Conservation (phyloP, 306 rosid species). For the Cicer bijugum region DNA sequence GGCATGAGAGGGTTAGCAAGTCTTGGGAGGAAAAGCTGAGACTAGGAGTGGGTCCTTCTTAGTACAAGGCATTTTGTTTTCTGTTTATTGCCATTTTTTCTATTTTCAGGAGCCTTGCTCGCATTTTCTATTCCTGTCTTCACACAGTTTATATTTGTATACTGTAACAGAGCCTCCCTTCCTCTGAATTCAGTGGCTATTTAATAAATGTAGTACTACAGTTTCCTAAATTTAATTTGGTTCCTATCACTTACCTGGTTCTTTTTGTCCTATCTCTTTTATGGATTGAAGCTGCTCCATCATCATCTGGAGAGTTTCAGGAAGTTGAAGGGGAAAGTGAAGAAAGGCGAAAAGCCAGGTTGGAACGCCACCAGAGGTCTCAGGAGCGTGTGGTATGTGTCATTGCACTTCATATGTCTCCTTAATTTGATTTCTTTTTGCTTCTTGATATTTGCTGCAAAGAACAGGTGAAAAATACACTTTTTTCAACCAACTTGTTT, state of each 20-base stretch:
- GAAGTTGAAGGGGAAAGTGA: slow-evolving; percentile 94
- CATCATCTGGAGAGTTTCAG: slow-evolving; percentile 82
- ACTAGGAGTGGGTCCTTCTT: slow-evolving; percentile 1
- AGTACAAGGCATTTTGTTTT: neutral
- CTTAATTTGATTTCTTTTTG: slow-evolving; percentile 33
- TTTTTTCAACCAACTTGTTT: slow-evolving; percentile 31
- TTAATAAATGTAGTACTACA: neutral
- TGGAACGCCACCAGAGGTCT: slow-evolving; percentile 92
- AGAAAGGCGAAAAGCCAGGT: slow-evolving; percentile 89
- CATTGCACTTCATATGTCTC: slow-evolving; percentile 31
- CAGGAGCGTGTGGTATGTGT: slow-evolving; percentile 84
- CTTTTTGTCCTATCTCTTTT: slow-evolving; percentile 35
- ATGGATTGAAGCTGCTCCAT: slow-evolving; percentile 67
- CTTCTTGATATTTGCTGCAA: slow-evolving; percentile 23
- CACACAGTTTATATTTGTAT: neutral
- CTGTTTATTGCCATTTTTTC: neutral
- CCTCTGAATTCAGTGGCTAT: neutral
- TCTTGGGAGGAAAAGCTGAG: slow-evolving; percentile 13
- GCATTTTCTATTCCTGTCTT: neutral
- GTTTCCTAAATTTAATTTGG: neutral
- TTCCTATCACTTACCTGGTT: slow-evolving; percentile 25
- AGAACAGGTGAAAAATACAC: slow-evolving; percentile 16
- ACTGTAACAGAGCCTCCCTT: neutral
- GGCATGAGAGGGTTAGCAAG: slow-evolving; percentile 1
- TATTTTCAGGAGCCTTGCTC: neutral